These are phyloP conservation scores for Dictyostelium brefeldianum DNA, from an alignment of 78 protist species.

Conservation along the genomic window DNA sequence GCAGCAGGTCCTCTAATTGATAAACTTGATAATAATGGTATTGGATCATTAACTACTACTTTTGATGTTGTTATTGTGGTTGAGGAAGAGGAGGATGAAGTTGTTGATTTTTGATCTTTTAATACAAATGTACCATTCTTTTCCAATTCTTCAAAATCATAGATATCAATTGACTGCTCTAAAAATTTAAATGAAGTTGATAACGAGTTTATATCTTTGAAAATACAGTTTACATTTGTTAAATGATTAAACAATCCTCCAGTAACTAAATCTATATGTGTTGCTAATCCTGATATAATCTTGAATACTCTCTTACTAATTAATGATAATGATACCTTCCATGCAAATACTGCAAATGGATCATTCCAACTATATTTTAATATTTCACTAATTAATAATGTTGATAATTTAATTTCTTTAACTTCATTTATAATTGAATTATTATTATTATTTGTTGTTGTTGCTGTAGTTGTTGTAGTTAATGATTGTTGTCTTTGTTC, in stretches of 20 bases:
- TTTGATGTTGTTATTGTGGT: background rate
- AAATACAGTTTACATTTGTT: background rate
- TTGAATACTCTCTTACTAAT: background rate
- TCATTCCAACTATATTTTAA: conserved; percentile 30
- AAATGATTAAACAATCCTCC: background rate
- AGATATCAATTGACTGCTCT: background rate
- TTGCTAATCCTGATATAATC: background rate
- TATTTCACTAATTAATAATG: background rate
- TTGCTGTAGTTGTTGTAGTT: too few relatives aligned
- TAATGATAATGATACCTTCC: conserved; percentile 20
- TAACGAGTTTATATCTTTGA: background rate
- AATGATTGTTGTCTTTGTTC: too few relatives aligned
- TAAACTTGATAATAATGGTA: background rate
- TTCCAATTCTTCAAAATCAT: background rate
- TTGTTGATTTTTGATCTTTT: background rate
- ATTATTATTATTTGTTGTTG: background rate
- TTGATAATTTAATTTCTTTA: background rate
- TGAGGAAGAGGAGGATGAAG: too few relatives aligned
- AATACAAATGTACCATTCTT: background rate
- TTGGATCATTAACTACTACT: background rate
- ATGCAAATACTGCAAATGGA: background rate
- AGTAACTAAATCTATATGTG: background rate
- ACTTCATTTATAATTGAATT: background rate
- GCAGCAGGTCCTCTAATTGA: conserved; percentile 3
- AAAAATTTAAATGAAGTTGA: background rate